Percentiles rank a stretch among this genome's conserved stretches.
phyloP scores from a whole-genome alignment of 2,329 filamentous ascomycete species.

The Septoria linicola region DNA sequence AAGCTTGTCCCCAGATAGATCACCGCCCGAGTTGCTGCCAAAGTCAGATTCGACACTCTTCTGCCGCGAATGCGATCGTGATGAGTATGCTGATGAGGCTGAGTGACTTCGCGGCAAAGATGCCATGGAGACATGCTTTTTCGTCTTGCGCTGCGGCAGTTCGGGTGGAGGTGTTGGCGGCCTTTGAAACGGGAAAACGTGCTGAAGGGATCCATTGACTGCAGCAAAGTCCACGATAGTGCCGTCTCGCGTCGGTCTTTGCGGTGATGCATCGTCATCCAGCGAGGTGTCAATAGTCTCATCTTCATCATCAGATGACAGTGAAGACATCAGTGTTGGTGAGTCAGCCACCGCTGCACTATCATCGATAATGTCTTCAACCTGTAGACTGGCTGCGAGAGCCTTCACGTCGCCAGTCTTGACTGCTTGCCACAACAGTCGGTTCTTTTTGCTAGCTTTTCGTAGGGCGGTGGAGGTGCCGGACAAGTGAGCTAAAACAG shows the following conservation, averaged over 20 bases:
- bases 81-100: conserved; percentile 76
- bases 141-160: conserved; percentile 56
- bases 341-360: conserved; percentile 25
- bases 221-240: conserved; percentile 37
- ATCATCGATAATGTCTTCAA: conserved; percentile 37
- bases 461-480: conserved; percentile 78
- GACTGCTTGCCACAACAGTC: conserved; percentile 81
- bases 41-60: conserved; percentile 73
- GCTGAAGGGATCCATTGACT: conserved; percentile 58
- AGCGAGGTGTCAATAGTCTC: conserved; percentile 13
- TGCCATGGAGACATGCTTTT: conserved; percentile 82
- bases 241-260: too few species aligned
- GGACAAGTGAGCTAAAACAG: conserved; percentile 82
- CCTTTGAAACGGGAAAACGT: conserved; percentile 88
- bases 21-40: conserved; percentile 66
- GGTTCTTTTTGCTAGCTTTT: conserved; percentile 81
- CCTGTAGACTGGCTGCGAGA: conserved; percentile 77
- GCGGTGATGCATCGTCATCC: conserved; percentile 6
- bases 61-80: conserved; percentile 68
- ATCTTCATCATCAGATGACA: conserved; percentile 27
- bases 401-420: conserved; percentile 73
- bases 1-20: conserved; percentile 77
- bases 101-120: conserved; percentile 72
- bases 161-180: conserved; percentile 51
- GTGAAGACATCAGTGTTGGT: conserved; percentile 20